These are phyloP conservation scores for Trichoderma polysporum DNA, from an alignment of 2,329 filamentous ascomycete species.

Conservation along the genomic window DNA sequence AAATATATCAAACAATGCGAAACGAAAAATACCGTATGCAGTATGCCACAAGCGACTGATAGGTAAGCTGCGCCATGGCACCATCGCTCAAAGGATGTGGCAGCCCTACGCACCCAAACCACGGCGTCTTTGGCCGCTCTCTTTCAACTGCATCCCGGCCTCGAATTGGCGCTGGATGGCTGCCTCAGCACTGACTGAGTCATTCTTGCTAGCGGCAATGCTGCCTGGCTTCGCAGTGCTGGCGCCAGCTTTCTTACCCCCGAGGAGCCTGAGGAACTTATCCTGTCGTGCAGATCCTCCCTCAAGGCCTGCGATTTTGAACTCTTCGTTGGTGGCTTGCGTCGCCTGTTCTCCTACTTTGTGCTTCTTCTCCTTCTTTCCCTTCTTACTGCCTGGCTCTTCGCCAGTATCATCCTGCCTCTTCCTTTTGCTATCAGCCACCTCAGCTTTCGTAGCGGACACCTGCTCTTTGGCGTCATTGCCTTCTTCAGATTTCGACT, in stretches of 20 bases:
- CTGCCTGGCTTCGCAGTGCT: constrained; percentile 24
- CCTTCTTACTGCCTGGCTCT: constrained; percentile 22
- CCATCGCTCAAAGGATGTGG: not conserved
- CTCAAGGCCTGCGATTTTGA: constrained; percentile 53
- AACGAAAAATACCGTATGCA: not conserved
- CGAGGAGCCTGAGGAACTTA: constrained; percentile 59
- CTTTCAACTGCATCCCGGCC: constrained; percentile 57
- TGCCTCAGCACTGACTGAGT: constrained; percentile 45
- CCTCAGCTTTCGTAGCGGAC: constrained; percentile 9
- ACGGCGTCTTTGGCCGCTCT: constrained; percentile 47
- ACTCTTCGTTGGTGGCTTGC: constrained; percentile 40
- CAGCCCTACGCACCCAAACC: constrained; percentile 51
- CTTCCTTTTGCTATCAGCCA: constrained; percentile 21
- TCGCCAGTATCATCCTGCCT: constrained; percentile 16
- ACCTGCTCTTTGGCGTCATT: not conserved
- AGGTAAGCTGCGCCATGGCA: not conserved
- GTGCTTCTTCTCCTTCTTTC: constrained; percentile 27
- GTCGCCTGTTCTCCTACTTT: constrained; percentile 30
- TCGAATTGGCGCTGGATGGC: constrained; percentile 60
- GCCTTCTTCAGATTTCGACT: not conserved
- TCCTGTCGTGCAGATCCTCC: constrained; percentile 52
- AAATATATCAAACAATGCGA: constrained; percentile 13
- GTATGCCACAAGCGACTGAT: constrained; percentile 1
- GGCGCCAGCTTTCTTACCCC: constrained; percentile 48
- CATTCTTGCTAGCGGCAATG: constrained; percentile 31